phyloP scores from a whole-genome alignment of 805 yeast genomes.

The Spathaspora arborariae region DNA sequence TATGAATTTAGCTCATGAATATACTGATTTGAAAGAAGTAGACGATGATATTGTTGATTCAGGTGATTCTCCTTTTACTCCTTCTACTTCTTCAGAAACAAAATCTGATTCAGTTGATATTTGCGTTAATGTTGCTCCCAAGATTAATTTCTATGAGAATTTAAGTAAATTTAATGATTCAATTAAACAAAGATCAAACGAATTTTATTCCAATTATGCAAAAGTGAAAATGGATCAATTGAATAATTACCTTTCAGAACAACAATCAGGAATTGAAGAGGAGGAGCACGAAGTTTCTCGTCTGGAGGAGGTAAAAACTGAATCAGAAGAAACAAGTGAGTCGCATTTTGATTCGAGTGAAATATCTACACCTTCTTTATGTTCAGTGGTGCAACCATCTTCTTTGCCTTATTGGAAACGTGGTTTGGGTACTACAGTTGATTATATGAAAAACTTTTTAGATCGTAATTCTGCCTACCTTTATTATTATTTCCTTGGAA shows the following conservation, averaged over 20 bases:
- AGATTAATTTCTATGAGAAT: constrained; percentile 23
- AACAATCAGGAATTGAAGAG: background rate
- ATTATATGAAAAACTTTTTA: constrained; percentile 9
- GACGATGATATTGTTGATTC: background rate
- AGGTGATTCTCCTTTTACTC: background rate
- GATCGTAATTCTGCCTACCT: constrained; percentile 15
- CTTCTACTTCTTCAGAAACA: background rate
- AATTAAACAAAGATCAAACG: constrained; percentile 19
- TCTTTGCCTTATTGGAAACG: background rate
- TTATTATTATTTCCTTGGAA: constrained; percentile 11
- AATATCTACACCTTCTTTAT: background rate
- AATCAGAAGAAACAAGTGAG: background rate
- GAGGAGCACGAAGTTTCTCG: background rate
- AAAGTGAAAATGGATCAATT: constrained; percentile 13
- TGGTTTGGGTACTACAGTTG: background rate
- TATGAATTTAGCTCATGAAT: background rate
- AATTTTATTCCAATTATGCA: constrained; percentile 17
- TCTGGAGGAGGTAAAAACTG: background rate
- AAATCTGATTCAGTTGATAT: background rate
- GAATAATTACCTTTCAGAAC: constrained; percentile 10
- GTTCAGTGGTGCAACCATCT: background rate
- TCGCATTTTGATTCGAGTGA: background rate
- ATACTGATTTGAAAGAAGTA: background rate
- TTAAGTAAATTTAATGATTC: constrained; percentile 18
- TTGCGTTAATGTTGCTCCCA: constrained; percentile 3